Percentiles rank a stretch among this genome's conserved stretches.
Conservation (phyloP, 345 rosid genomes). For the Melaleuca quinquenervia region DNA sequence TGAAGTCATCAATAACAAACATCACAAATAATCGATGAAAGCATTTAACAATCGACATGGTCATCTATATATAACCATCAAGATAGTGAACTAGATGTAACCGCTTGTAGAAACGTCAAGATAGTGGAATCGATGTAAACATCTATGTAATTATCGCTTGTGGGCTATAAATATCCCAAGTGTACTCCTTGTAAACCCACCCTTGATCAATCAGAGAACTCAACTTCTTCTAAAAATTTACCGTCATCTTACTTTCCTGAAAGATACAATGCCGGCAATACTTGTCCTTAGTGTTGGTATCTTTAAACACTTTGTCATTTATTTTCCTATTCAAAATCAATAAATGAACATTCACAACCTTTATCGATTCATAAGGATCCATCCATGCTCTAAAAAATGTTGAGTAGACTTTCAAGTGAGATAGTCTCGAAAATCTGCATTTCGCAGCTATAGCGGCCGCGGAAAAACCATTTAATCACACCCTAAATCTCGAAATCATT, state of each 20-base stretch:
- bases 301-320: neutral
- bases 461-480: too few species aligned
- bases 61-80: neutral
- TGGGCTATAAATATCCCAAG: neutral
- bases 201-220: neutral
- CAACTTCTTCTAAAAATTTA: neutral
- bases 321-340: neutral
- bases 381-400: neutral
- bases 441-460: neutral
- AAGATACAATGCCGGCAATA: neutral
- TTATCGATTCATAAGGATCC: neutral
- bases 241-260: neutral
- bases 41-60: neutral
- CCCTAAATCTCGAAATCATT: neutral
- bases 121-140: neutral
- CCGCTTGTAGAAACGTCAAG: neutral
- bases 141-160: neutral
- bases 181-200: neutral
- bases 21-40: neutral
- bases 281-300: accelerated
- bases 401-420: neutral
- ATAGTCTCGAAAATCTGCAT: neutral
- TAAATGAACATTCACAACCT: neutral
- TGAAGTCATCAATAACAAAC: neutral
- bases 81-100: neutral